Base-by-base conservation (phyloP, 371 early-diverging fungal genomes). In the Umbelopsis sp. region DNA sequence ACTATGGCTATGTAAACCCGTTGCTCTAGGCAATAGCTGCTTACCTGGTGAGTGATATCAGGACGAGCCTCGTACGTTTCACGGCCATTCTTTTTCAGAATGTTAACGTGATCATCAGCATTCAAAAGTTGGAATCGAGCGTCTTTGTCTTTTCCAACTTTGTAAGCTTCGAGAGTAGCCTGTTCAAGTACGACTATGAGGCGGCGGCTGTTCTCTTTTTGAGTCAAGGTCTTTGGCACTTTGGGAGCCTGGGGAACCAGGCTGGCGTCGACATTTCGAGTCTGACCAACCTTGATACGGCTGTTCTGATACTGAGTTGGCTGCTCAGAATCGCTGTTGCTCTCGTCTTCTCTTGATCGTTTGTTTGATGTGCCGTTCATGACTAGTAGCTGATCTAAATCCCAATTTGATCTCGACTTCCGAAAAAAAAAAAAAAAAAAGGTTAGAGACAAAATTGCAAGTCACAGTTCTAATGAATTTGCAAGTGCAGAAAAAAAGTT, bases 41-140 rank as follows among this genome's bases (percentile, higher is more conserved):
- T 70, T 85, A 92, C 93, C 84, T 96, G 99, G 80, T 98, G 99
- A 16, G 96, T 92, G 69, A 99, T 99, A 79, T 99, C 99, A 10
- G 99, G 99, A 45, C 99, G 86, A 72, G 90, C 91, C 72, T 93
- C 93, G 25, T 95, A 86, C 44, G 94, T 80, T 71, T 96, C 95
- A 64, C 89, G 82, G 64, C 90, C 89, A 76, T 93, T 82, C 77
- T 96, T 96, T 70, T 92, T 92, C 50, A 97, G 82, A 68, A 96
- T 85, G 53, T 92, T 89, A 72, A 92, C 88, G 79, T 99, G 99
- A 80, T 99, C 98, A 79, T 99, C 99, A 75, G 94, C 94, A 84
- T 98, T 97, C 63, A 97, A 86, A 63, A 97, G 83, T 75, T 94
- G 96, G 76, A 97, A 96, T 72, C 89, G 89, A 37, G 94, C 94